Conservation (phyloP, 495 filamentous ascomycete species). For the Talaromyces nanjingensis region DNA sequence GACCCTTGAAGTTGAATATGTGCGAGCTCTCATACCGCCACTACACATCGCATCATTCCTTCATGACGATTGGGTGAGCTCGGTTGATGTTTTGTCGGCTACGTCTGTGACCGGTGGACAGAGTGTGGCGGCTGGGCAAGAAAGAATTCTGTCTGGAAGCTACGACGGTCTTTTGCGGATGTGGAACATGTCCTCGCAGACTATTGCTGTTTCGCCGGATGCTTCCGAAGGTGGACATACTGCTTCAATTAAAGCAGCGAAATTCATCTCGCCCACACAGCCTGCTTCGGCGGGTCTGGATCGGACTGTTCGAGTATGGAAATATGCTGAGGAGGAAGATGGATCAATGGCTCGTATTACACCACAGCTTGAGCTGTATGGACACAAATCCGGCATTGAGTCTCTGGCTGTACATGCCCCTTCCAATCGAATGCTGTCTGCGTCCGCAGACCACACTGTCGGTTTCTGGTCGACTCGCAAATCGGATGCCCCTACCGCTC, state of each 20-base stretch:
- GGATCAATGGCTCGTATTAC: constrained; percentile 55
- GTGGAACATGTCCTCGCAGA: constrained; percentile 80
- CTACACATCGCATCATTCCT: constrained; percentile 79
- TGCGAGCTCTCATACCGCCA: constrained; percentile 82
- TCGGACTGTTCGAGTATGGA: constrained; percentile 79
- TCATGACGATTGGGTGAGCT: constrained; percentile 93
- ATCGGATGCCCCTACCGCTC: constrained; percentile 61
- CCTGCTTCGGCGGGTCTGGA: constrained; percentile 78
- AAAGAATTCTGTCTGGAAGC: constrained; percentile 76
- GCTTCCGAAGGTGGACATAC: constrained; percentile 62
- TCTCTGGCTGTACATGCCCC: constrained; percentile 68
- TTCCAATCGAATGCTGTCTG: constrained; percentile 72
- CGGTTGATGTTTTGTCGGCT: constrained; percentile 75
- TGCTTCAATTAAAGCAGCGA: constrained; percentile 68
- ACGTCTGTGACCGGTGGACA: constrained; percentile 56
- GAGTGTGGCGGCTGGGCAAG: constrained; percentile 46
- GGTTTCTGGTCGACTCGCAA: constrained; percentile 81
- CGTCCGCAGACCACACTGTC: constrained; percentile 69
- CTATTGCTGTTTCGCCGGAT: constrained; percentile 61
- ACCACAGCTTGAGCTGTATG: constrained; percentile 77
- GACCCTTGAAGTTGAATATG: constrained; percentile 83
- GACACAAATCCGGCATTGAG: constrained; percentile 70
- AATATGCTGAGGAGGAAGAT: constrained; percentile 62
- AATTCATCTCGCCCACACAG: constrained; percentile 67
- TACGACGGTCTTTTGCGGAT: constrained; percentile 84